Conservation (phyloP, 1,139 yeast species). For the Chernovozyma sophiae-reginae region DNA sequence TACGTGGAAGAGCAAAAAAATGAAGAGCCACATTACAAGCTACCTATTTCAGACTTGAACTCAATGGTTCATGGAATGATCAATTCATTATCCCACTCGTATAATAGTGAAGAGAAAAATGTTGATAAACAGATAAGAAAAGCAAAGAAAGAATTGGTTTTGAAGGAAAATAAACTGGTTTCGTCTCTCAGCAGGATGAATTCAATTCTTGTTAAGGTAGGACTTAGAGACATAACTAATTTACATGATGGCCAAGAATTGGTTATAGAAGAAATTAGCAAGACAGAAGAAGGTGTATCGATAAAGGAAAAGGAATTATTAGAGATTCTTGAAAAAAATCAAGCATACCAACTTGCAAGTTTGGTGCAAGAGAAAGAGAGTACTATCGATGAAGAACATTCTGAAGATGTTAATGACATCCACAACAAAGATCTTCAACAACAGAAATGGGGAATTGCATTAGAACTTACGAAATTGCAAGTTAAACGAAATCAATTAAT, state of each 20-base stretch:
- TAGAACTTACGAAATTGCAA: constrained; percentile 53
- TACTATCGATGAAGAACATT: constrained; percentile 6
- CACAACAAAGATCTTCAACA: constrained; percentile 7
- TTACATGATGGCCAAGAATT: constrained; percentile 27
- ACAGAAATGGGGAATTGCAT: constrained; percentile 17
- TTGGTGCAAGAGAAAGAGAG: constrained; percentile 26
- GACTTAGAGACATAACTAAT: constrained; percentile 21
- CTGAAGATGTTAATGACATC: constrained; percentile 9
- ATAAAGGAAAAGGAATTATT: constrained; percentile 32
- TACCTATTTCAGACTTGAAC: constrained; percentile 32
- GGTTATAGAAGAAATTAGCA: constrained; percentile 17
- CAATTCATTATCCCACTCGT: constrained; percentile 41
- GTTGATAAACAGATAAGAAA: constrained; percentile 19
- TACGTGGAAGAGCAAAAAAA: constrained; percentile 3
- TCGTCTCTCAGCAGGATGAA: constrained; percentile 14
- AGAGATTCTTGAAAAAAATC: constrained; percentile 24
- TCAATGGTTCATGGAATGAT: constrained; percentile 41
- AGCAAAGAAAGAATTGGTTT: constrained; percentile 17
- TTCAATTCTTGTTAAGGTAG: constrained; percentile 18
- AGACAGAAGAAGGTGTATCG: constrained; percentile 26
- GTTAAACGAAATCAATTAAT: constrained; percentile 40
- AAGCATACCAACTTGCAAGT: constrained; percentile 28
- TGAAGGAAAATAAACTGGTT: constrained; percentile 16
- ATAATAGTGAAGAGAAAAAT: constrained; percentile 21
- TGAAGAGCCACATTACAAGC: constrained; percentile 13